These are phyloP conservation scores for Pyrus hybrid DNA, from an alignment of 331 rosid genomes.

Conservation along the genomic window DNA sequence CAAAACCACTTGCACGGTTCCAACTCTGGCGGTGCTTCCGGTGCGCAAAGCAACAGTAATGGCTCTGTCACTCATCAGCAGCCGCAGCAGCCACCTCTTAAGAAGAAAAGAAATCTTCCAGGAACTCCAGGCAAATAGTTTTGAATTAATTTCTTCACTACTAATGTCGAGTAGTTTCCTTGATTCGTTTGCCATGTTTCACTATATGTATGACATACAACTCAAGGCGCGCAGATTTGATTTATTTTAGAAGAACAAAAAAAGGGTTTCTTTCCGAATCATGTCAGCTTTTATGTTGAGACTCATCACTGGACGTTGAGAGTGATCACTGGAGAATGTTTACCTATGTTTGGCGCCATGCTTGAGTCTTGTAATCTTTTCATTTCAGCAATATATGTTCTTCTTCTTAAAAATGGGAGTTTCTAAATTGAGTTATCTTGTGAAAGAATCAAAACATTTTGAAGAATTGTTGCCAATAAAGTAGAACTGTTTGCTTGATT, in stretches of 20 bases:
- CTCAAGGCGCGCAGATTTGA: background rate
- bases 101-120: slow-evolving; percentile 88
- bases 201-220: background rate
- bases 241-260: background rate
- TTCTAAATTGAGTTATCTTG: background rate
- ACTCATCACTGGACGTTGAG: too few relatives aligned
- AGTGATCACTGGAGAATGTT: background rate
- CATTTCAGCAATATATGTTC: background rate
- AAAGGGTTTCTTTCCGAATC: background rate
- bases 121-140: slow-evolving; percentile 78
- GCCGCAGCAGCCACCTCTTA: slow-evolving; percentile 30
- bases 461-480: background rate
- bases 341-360: background rate
- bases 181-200: background rate
- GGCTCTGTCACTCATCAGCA: slow-evolving; percentile 42
- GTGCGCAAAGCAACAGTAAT: slow-evolving; percentile 33
- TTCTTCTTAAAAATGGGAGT: too few relatives aligned
- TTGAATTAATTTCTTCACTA: background rate
- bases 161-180: background rate
- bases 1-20: slow-evolving; percentile 33
- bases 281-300: background rate
- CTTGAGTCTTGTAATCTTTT: background rate
- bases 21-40: slow-evolving; percentile 28
- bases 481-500: slow-evolving; percentile 7
- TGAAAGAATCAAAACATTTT: background rate